Base-by-base conservation (phyloP, 208 protist genomes). In the Trichomonas gallinae region DNA sequence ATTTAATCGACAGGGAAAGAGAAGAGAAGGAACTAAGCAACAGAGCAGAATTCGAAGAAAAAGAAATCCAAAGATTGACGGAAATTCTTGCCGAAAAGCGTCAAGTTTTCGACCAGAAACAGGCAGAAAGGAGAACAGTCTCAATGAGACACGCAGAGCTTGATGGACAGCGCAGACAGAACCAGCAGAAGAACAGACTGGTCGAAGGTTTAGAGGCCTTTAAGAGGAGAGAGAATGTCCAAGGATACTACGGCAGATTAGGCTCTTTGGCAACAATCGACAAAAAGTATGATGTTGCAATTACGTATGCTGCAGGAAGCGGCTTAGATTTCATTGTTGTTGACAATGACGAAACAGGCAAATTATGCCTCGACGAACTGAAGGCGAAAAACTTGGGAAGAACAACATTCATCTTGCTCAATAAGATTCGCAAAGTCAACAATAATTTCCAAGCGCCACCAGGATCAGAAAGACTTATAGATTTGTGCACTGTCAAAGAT, bases 201-300 rank as follows among this genome's bases (percentile, higher is more conserved):
- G 23, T 98, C 8, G 96, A 97, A 63, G 83, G 87, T 46, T 44
- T 98, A 0, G 96, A 97, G 46, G 15, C 96, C 51, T 21, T 97
- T 8, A 85, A 89, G 48, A 49, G 63, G 0, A 45, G 26, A 38
- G 96, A 96, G 36, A 96, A 96, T 44, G 42, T 98, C 23, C 1
- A 85, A 0, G 98, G 98, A n/a, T 96, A 98, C 26, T 96, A 98
- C 96, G 99, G 99, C 48, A 98, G 99, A 36, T 98, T 99, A 40
- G 99, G 99, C 23, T 98, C 99, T 97, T 98, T 99, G 4, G 99
- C 99, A 91, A 97, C 98, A 34, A 99, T 99, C 96, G 98, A 99
- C 51, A 98, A 98, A 72, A 97, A 97, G 91, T 99, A 99, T 97
- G 99, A 99, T 97, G 97, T 99, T 46, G 99, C 99, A 11, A 98